phyloP scores from a whole-genome alignment of 106 monocot genomes.

The Xerophyta viscosa region DNA sequence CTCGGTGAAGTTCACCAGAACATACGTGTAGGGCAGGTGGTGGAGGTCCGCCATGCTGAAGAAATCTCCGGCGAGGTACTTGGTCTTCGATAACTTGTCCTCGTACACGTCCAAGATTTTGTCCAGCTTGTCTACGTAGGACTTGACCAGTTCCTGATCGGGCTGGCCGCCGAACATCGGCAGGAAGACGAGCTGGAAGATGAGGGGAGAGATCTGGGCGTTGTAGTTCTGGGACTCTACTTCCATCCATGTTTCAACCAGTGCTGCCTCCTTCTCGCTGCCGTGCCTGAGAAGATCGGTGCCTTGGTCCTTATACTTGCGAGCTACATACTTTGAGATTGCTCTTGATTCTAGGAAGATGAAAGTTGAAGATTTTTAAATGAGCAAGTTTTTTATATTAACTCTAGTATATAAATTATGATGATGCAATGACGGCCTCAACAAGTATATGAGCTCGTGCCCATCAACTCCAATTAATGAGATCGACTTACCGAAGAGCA shows the following conservation, averaged over 20 bases:
- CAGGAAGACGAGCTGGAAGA: constrained; percentile 17
- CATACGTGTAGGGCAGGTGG: constrained; percentile 20
- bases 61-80: constrained; percentile 39
- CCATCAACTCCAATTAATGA: no score
- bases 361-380: no score
- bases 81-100: constrained; percentile 19
- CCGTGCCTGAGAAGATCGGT: constrained; percentile 12
- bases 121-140: constrained; percentile 22
- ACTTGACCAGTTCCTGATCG: constrained; percentile 19
- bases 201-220: constrained; percentile 10
- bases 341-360: constrained; percentile 31
- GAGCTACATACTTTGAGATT: constrained; percentile 23
- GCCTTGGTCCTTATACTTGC: constrained; percentile 17
- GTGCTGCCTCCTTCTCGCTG: background rate
- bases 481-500: constrained; percentile 26
- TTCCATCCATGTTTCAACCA: constrained; percentile 24
- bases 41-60: constrained; percentile 45
- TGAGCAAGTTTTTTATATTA: no score
- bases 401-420: no score
- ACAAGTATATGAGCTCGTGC: no score
- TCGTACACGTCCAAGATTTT: constrained; percentile 58
- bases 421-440: no score
- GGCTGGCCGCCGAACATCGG: constrained; percentile 15
- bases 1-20: no score
- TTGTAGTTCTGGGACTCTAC: constrained; percentile 40